A percentile compares a stretch with the other conserved stretches of the same genome.
Conservation (phyloP, 257 asterid genomes). For the Petunia axillaris region DNA sequence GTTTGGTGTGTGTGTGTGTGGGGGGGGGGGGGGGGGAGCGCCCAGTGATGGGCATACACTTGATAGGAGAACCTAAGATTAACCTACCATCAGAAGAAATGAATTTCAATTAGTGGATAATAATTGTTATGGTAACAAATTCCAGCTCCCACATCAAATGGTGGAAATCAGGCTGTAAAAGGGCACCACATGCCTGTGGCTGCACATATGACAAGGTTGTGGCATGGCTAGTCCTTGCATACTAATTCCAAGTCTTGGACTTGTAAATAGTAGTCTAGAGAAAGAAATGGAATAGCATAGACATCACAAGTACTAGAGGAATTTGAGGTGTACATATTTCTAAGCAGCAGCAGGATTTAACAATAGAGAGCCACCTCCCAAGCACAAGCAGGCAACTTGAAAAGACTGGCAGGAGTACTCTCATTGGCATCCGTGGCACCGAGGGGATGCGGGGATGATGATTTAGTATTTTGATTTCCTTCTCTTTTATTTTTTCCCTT, state of each 20-base stretch:
- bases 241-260: not conserved
- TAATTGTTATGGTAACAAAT: not conserved
- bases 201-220: not conserved
- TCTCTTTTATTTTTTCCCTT: not conserved
- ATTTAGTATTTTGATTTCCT: not conserved
- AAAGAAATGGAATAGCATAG: not conserved
- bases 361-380: not conserved
- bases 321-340: not conserved
- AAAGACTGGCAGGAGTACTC: not conserved
- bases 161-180: not conserved
- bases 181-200: not conserved
- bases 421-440: not conserved
- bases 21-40: no score
- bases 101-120: not conserved
- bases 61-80: not conserved
- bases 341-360: conserved; percentile 3
- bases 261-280: not conserved
- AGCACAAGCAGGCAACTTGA: not conserved
- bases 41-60: not conserved
- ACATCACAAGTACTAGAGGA: not conserved
- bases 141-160: not conserved
- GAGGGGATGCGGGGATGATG: not conserved
- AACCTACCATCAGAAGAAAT: not conserved
- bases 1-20: no score
- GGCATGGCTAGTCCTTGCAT: not conserved